A percentile compares a stretch with the other conserved stretches of the same genome.
These are phyloP conservation scores for Fusarium mangiferae DNA, from an alignment of 2,329 filamentous ascomycete genomes.

Conservation along the genomic window DNA sequence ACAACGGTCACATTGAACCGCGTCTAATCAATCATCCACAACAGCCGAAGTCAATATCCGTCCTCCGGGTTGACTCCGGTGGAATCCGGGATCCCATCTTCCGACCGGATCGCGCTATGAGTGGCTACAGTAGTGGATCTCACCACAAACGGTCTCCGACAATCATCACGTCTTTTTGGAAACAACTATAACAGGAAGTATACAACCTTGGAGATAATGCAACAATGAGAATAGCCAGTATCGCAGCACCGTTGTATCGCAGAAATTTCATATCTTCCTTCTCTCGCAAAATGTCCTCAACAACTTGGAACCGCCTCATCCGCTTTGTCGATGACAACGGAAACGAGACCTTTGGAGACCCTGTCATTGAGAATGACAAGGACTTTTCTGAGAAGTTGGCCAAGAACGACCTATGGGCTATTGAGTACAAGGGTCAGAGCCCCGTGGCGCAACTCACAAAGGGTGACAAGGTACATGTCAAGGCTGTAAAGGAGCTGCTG, in stretches of 20 bases:
- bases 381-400: constrained; percentile 41
- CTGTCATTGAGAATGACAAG: constrained; percentile 40
- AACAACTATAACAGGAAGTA: constrained; percentile 5
- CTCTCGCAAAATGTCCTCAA: constrained; percentile 37
- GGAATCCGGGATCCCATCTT: neutral
- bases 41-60: neutral
- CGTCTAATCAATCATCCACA: neutral
- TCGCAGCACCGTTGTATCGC: neutral
- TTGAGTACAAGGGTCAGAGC: constrained; percentile 45
- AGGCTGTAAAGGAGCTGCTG: constrained; percentile 46
- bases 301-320: constrained; percentile 47
- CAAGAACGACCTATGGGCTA: constrained; percentile 44
- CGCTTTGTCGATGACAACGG: constrained; percentile 50
- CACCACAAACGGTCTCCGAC: neutral
- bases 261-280: neutral
- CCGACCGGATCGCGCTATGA: constrained; percentile 37
- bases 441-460: constrained; percentile 39
- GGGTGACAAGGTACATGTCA: constrained; percentile 46
- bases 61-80: neutral
- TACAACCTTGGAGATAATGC: neutral
- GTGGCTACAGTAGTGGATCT: constrained; percentile 13
- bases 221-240: constrained; percentile 5
- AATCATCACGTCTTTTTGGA: neutral
- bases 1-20: neutral
- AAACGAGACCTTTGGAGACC: constrained; percentile 49